Conservation (phyloP, 2,329 filamentous ascomycete species). For the Dichotomopilus funicola region DNA sequence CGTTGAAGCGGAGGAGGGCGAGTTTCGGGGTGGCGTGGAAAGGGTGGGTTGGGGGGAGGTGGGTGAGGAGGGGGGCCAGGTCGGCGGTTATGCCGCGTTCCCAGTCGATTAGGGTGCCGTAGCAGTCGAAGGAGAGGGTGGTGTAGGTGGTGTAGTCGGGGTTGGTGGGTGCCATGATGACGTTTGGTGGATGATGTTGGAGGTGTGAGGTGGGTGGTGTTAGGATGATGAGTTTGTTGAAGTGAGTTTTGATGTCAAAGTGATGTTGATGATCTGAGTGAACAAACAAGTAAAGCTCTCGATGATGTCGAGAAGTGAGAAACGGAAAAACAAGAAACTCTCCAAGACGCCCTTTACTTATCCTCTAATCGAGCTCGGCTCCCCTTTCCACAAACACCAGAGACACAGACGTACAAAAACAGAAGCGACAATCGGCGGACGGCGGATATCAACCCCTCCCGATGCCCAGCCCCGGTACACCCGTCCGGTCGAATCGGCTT, state of each 20-base stretch:
- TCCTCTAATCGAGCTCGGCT: too few species aligned
- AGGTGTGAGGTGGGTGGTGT: too few species aligned
- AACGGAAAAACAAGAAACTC: too few species aligned
- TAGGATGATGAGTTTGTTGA: too few species aligned
- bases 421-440: too few species aligned
- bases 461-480: not conserved
- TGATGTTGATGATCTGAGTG: not conserved
- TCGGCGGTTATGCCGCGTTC: slow-evolving; percentile 56
- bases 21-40: slow-evolving; percentile 35
- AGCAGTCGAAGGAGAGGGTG: slow-evolving; percentile 67
- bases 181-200: not conserved
- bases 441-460: not conserved
- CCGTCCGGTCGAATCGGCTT: not conserved
- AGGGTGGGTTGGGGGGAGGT: slow-evolving; percentile 34
- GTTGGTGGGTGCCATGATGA: not conserved
- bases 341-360: too few species aligned
- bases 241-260: not conserved
- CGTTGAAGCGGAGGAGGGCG: slow-evolving; percentile 38
- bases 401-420: too few species aligned
- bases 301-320: too few species aligned
- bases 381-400: too few species aligned
- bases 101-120: slow-evolving; percentile 76
- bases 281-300: too few species aligned
- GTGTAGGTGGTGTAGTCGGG: slow-evolving; percentile 27
- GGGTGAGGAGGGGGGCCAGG: slow-evolving; percentile 44